A percentile compares a stretch with the other conserved stretches of the same genome.
Evolutionary conservation across 257 asterid genomes (phyloP).

Genomic region (Nicotiana paniculata): DNA sequence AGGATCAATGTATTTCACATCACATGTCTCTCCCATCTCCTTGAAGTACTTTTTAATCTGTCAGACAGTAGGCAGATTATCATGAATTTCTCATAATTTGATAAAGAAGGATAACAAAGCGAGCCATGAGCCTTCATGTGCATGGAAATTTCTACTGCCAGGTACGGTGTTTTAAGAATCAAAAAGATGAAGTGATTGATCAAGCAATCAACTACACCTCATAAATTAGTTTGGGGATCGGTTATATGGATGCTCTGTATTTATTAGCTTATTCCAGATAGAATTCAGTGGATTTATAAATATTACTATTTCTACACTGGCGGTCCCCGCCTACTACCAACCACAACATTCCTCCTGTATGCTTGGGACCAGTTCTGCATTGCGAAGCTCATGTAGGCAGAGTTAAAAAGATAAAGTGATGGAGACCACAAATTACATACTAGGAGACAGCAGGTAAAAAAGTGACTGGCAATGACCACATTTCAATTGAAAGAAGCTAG

Average conservation of each 20-base stretch:
- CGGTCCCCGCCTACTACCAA: background rate
- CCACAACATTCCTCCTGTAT: background rate
- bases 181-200: background rate
- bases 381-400: background rate
- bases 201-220: background rate
- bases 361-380: background rate
- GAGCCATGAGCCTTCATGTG: background rate
- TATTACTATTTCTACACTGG: background rate
- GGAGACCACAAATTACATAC: background rate
- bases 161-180: background rate
- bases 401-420: background rate
- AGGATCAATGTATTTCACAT: conserved; percentile 91
- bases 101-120: background rate
- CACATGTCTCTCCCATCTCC: conserved; percentile 68
- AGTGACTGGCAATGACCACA: background rate
- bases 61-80: conserved; percentile 10
- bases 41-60: conserved; percentile 79
- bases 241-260: background rate
- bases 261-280: background rate
- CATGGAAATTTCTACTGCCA: background rate
- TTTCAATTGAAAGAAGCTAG: background rate
- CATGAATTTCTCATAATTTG: conserved; percentile 4
- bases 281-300: background rate
- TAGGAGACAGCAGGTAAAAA: background rate
- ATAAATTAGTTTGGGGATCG: background rate